Evolutionary conservation across 2,329 filamentous ascomycete genomes (phyloP).

Genomic region (Beauveria varroae): DNA sequence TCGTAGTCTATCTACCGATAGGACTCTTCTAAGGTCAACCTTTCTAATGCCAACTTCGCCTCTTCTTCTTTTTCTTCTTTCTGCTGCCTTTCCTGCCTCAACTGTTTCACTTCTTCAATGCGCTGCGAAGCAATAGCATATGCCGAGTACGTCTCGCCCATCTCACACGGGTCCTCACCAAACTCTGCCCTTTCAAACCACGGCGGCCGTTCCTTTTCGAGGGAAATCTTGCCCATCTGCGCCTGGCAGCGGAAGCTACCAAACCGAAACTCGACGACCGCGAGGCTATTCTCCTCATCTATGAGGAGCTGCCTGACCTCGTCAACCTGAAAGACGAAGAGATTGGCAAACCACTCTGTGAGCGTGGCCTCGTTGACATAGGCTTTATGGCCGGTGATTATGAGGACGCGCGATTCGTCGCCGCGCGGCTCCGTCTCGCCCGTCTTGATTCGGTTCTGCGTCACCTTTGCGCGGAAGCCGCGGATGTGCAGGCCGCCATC

Average conservation of each 20-base stretch:
- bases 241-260: conserved; percentile 49
- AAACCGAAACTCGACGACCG: conserved; percentile 43
- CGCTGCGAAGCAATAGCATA: conserved; percentile 25
- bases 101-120: conserved; percentile 21
- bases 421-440: conserved; percentile 22
- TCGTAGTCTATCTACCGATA: neutral
- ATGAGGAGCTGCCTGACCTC: conserved; percentile 26
- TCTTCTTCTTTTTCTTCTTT: neutral
- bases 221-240: conserved; percentile 36
- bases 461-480: conserved; percentile 29
- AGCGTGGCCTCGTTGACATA: conserved; percentile 34
- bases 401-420: conserved; percentile 39
- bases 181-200: conserved; percentile 32
- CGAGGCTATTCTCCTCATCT: conserved; percentile 14
- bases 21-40: neutral
- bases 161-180: conserved; percentile 31
- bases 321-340: conserved; percentile 43
- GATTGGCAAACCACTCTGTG: conserved; percentile 30
- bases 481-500: conserved; percentile 28
- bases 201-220: conserved; percentile 27
- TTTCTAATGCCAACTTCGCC: neutral
- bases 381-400: conserved; percentile 36
- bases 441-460: conserved; percentile 42
- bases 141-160: conserved; percentile 24
- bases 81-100: neutral